These are phyloP conservation scores for Tulasnella sp. DNA, from an alignment of 768 basidiomycete species.

Conservation along the genomic window DNA sequence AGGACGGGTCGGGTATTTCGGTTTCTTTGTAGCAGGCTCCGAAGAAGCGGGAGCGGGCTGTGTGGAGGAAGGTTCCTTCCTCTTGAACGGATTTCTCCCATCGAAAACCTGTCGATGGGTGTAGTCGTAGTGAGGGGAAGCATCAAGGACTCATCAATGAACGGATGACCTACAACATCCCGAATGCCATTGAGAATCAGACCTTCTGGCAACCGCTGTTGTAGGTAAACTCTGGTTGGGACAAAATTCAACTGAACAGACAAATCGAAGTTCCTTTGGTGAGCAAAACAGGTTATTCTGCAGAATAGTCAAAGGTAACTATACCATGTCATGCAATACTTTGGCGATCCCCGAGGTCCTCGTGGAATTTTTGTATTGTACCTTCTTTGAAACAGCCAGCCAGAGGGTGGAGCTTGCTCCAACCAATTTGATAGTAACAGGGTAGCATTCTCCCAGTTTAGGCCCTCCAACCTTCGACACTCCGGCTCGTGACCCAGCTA, in stretches of 20 bases:
- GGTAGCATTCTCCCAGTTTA: background rate
- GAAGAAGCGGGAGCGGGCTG: background rate
- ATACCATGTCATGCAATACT: slow-evolving; percentile 2
- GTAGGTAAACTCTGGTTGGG: slow-evolving; percentile 5
- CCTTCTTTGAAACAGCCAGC: slow-evolving; percentile 3
- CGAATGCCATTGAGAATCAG: background rate
- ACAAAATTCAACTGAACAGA: background rate
- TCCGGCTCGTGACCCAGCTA: background rate
- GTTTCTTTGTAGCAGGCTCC: background rate
- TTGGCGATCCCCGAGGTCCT: background rate
- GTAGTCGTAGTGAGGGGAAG: background rate
- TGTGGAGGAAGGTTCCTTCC: background rate
- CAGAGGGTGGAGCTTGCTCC: slow-evolving; percentile 1
- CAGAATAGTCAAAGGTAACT: background rate
- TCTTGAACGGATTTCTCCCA: background rate
- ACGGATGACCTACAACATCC: slow-evolving; percentile 1
- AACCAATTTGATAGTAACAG: background rate
- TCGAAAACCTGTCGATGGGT: background rate
- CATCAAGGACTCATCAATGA: background rate
- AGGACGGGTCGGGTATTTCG: background rate
- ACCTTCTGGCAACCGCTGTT: slow-evolving; percentile 13
- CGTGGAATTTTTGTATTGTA: background rate
- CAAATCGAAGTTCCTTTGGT: background rate
- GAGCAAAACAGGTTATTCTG: background rate
- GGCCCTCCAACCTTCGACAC: background rate